A percentile compares a stretch with the other conserved stretches of the same genome.
Evolutionary conservation across 495 filamentous ascomycete species (phyloP).

Genomic region (Penicillium verhagenii): DNA sequence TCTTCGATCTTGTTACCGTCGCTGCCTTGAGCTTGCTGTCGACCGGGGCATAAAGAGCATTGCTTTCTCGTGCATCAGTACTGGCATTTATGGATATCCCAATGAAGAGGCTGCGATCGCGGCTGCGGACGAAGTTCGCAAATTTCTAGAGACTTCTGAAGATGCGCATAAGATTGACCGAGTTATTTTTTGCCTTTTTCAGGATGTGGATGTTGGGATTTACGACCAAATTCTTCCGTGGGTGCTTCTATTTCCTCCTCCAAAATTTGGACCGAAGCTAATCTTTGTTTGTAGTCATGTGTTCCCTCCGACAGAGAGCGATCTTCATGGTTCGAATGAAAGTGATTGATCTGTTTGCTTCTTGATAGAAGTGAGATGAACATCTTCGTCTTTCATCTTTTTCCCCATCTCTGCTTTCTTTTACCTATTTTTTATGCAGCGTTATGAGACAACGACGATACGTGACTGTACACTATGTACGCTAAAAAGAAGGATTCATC

Average conservation of each 20-base stretch:
- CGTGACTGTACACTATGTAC: slow-evolving; percentile 3
- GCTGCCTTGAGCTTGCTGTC: slow-evolving; percentile 69
- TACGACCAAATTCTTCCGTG: slow-evolving; percentile 73
- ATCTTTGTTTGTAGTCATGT: slow-evolving; percentile 12
- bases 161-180: slow-evolving; percentile 59
- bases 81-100: slow-evolving; percentile 89
- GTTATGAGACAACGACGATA: slow-evolving; percentile 7
- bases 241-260: slow-evolving; percentile 32
- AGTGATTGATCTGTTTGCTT: neutral
- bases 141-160: slow-evolving; percentile 61
- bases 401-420: neutral
- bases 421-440: neutral
- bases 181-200: slow-evolving; percentile 80
- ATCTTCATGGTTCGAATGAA: neutral
- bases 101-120: slow-evolving; percentile 64
- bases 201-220: slow-evolving; percentile 68
- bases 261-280: neutral
- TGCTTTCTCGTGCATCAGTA: slow-evolving; percentile 82
- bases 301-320: slow-evolving; percentile 8
- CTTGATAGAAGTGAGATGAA: neutral
- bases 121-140: slow-evolving; percentile 66
- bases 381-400: too few species aligned
- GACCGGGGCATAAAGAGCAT: slow-evolving; percentile 64
- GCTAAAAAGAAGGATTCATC: slow-evolving; percentile 1
- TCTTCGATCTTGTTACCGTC: slow-evolving; percentile 70